phyloP scores from a whole-genome alignment of 108 stramenopile genomes.

The Cyclotella cryptica region DNA sequence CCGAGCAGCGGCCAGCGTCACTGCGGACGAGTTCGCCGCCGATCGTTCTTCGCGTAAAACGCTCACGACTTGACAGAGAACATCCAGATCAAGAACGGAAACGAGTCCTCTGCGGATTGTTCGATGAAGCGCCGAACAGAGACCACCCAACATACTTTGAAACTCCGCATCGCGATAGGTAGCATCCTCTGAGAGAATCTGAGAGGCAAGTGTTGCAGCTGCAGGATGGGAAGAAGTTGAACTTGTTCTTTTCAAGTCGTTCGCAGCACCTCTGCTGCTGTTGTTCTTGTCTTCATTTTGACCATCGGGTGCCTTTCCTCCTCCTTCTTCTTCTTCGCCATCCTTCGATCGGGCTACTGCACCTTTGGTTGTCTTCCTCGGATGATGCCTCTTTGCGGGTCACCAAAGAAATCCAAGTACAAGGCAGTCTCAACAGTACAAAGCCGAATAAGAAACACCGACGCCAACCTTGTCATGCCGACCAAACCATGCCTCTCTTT shows the following conservation, averaged over 20 bases:
- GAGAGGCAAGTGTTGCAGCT: conserved; percentile 61
- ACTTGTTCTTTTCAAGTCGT: neutral
- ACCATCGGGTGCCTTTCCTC: conserved; percentile 26
- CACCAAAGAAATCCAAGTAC: conserved; percentile 90
- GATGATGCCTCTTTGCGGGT: conserved; percentile 52
- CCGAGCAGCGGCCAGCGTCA: conserved; percentile 78
- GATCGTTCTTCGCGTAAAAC: conserved; percentile 87
- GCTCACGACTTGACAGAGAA: conserved; percentile 84
- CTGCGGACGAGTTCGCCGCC: conserved; percentile 76
- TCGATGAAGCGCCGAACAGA: conserved; percentile 81
- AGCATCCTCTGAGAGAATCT: conserved; percentile 65
- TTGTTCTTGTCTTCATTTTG: conserved; percentile 21
- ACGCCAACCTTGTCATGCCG: conserved; percentile 88
- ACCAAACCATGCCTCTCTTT: conserved; percentile 85
- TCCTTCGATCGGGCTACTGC: conserved; percentile 26
- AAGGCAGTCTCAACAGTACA: conserved; percentile 87
- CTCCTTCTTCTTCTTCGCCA: conserved; percentile 34
- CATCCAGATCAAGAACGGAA: conserved; percentile 78
- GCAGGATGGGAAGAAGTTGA: conserved; percentile 31
- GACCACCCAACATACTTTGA: conserved; percentile 70
- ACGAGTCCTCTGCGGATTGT: conserved; percentile 88
- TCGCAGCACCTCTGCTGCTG: neutral
- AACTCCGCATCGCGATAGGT: conserved; percentile 80
- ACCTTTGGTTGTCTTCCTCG: conserved; percentile 21
- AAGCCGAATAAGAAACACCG: conserved; percentile 87